Conservation (phyloP, 2,329 filamentous ascomycete species). For the Ophiosphaerella narmari region DNA sequence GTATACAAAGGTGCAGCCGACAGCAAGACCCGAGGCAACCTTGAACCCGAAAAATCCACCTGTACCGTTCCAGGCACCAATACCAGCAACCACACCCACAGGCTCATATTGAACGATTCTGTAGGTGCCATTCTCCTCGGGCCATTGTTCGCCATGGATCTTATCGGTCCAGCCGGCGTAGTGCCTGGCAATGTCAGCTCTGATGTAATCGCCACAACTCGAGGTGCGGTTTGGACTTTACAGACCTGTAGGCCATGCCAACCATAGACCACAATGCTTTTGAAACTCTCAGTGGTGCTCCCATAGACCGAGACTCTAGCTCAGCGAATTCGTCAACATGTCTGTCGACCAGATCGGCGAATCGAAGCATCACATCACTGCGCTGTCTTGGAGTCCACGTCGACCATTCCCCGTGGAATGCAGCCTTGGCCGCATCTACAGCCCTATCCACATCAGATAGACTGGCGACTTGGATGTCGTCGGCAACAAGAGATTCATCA, state of each 20-base stretch:
- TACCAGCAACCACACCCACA: constrained; percentile 36
- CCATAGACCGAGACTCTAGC: constrained; percentile 23
- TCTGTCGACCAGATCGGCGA: constrained; percentile 31
- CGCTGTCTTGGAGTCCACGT: constrained; percentile 26
- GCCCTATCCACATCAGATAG: constrained; percentile 30
- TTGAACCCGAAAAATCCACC: constrained; percentile 30
- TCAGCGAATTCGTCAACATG: constrained; percentile 7
- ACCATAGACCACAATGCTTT: constrained; percentile 13
- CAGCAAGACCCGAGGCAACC: constrained; percentile 24
- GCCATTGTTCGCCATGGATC: constrained; percentile 19
- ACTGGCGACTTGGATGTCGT: constrained; percentile 27
- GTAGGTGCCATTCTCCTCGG: constrained; percentile 24
- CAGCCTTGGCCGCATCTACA: constrained; percentile 28
- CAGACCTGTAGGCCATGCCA: constrained; percentile 19
- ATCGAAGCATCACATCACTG: constrained; percentile 25
- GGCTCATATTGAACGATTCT: constrained; percentile 36
- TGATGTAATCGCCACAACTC: not conserved
- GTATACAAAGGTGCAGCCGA: constrained; percentile 37
- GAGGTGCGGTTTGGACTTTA: not conserved
- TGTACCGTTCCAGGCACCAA: constrained; percentile 34
- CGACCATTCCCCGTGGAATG: constrained; percentile 29
- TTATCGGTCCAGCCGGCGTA: constrained; percentile 33
- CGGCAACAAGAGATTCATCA: constrained; percentile 27
- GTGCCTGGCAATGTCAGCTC: not conserved
- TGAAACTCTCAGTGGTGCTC: constrained; percentile 13